Evolutionary conservation across 2,329 filamentous ascomycete species (phyloP), one percentile per base, ranked within the genome.

Genomic region (Pyrenochaeta sp.): DNA sequence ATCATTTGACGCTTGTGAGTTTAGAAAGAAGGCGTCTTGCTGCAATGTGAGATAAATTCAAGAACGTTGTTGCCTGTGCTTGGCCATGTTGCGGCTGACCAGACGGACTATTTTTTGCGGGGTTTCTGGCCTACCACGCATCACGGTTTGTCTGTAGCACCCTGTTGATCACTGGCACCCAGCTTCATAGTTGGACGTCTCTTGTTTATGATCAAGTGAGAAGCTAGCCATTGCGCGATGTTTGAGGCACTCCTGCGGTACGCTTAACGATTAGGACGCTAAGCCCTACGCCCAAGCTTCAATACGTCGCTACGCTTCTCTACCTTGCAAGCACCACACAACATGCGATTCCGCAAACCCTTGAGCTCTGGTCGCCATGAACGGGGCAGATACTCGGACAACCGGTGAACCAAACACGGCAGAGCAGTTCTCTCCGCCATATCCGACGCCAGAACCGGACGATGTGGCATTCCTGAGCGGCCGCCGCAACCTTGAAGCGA

Each of bases 351-450:
- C 6, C 29, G 32, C 45, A 55, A 21, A 44, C 45, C 33, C 23
- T 41, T 37, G 47, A 56, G 55, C 51, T 50, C 54, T 29, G 36
- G 12, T 49, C 64, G 68, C 62, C 42, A 74, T 74, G 71, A 71
- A 68, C 54, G 65, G 69, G 55, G 62, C 56, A 59, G 63, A 66
- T 17, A 53, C 54, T 56, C 56, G 60, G 51, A 58, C 44, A 12
- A 50, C 51, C 49, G 57, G 58, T 62, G 62, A 67, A 52, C 32
- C 35, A 29, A 55, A 56, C 42, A 46, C 56, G 15, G 51, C 45
- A 30, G 58, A 60, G 33, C 70, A 72, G 54, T 64, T 74, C 14
- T 70, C 68, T 3, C 69, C 71, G 37, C 72, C 70, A 4, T 48
- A 61, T 10, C 54, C 57, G 1, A 64, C 70, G 17, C 70, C 70